Base-by-base conservation (phyloP, 495 filamentous ascomycete species). In the Collariella sp. region DNA sequence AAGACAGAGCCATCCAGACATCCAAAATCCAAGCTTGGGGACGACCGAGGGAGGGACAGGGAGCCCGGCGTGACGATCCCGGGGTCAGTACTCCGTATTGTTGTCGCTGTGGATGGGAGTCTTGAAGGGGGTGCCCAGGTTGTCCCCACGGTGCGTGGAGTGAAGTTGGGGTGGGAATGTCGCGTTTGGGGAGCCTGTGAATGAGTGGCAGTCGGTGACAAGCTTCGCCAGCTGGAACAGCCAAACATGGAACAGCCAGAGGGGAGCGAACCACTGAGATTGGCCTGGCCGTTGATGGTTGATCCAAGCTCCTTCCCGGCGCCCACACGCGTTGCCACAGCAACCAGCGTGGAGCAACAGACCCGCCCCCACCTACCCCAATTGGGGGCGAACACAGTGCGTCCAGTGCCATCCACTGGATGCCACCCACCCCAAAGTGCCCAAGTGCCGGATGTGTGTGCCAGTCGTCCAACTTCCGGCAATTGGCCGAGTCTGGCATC, bases 261-360 rank as follows among this genome's bases (percentile, higher is more conserved):
- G 16, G 19, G 50, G 39, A 6, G 19, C 3, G 33, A 10, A 23
- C 20, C 34, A 45, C 18, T 13, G 36, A n/a, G n/a, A n/a, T n/a
- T n/a, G 16, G 36, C 35, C 20, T n/a, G 38, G n/a, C 18, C 7
- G 24, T 44, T 48, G 52, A 47, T 22, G 16, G 39, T 9, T 31
- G 26, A 50, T 45, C 50, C 45, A 58, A 58, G 56, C 56, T 54
- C 56, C 50, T 26, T 36, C 18, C 15, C 36, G 29, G 23, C 19
- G 34, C n/a, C n/a, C n/a, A n/a, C n/a, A n/a, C n/a, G n/a, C n/a
- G n/a, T n/a, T n/a, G n/a, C n/a, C n/a, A n/a, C n/a, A 23, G 34
- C 46, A 43, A 38, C 51, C 24, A 52, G 55, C 57, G 51, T 34
- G 57, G 56, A 52, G 57, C 57, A 59, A 59, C 57, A 33, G 33